phyloP scores from a whole-genome alignment of 371 early-diverging fungal genomes.

The Parasitella parasitica region DNA sequence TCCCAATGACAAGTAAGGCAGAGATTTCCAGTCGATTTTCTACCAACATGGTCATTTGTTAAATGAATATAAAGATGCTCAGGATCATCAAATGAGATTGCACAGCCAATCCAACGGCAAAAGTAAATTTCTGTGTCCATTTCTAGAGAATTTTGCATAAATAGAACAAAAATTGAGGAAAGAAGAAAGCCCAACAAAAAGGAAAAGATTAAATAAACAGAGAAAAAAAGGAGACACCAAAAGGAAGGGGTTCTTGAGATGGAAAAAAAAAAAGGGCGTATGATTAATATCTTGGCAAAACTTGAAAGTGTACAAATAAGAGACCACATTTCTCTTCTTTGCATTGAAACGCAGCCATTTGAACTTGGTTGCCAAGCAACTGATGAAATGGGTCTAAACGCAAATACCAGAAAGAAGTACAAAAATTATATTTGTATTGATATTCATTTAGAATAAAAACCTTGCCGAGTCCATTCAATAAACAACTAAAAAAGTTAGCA shows the following conservation, averaged over 20 bases:
- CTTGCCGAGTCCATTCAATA: no score
- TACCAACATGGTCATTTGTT: conserved; percentile 87
- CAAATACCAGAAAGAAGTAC: no score
- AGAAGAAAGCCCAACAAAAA: background rate
- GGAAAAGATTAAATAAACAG: background rate
- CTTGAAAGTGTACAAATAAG: background rate
- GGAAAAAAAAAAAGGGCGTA: conserved; percentile 5
- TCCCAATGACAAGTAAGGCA: conserved; percentile 90
- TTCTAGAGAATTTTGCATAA: conserved; percentile 17
- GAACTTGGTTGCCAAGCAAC: conserved; percentile 5
- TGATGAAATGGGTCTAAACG: no score
- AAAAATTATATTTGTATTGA: no score
- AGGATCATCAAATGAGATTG: conserved; percentile 64
- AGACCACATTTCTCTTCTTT: background rate
- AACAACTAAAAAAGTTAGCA: no score
- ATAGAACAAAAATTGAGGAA: background rate
- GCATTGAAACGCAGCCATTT: conserved; percentile 8
- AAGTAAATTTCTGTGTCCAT: conserved; percentile 13
- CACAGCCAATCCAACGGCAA: conserved; percentile 58
- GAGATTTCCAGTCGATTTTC: conserved; percentile 84
- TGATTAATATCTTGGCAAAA: conserved; percentile 12
- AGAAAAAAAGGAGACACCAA: background rate
- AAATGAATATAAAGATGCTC: conserved; percentile 84
- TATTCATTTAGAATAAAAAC: no score
- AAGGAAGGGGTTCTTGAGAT: conserved; percentile 3